Conservation (phyloP, 2,329 filamentous ascomycete species). For the Mollisia scopiformis region DNA sequence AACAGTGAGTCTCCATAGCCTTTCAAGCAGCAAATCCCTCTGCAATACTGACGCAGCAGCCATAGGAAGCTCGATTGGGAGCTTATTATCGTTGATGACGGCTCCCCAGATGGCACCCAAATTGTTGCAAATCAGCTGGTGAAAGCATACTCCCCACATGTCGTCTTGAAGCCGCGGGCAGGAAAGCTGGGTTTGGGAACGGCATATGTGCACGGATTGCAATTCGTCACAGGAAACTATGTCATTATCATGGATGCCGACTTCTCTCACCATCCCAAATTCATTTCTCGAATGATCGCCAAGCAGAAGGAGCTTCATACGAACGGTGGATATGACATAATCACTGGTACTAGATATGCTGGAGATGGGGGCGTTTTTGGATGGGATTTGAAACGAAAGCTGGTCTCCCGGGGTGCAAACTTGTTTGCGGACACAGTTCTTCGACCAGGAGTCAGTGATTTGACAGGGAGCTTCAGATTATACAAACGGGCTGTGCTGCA, state of each 20-base stretch:
- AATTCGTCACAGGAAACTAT: conserved; percentile 89
- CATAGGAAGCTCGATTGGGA: conserved; percentile 91
- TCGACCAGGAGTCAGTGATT: conserved; percentile 88
- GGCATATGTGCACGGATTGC: conserved; percentile 49
- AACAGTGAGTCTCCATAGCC: conserved; percentile 65
- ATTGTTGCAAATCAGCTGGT: conserved; percentile 88
- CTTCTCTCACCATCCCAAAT: conserved; percentile 98
- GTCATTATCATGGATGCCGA: conserved; percentile 99
- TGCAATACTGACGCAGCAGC: not conserved
- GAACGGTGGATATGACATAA: conserved; percentile 84
- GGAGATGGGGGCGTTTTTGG: conserved; percentile 89
- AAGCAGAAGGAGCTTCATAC: conserved; percentile 62
- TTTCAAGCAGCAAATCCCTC: not conserved
- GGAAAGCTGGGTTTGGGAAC: conserved; percentile 57
- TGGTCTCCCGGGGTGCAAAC: conserved; percentile 87
- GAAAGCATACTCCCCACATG: conserved; percentile 77
- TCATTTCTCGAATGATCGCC: conserved; percentile 92
- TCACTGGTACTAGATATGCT: conserved; percentile 94
- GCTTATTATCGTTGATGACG: conserved; percentile 97
- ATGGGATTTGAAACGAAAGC: conserved; percentile 92
- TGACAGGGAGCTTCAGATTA: conserved; percentile 92
- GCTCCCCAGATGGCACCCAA: conserved; percentile 93
- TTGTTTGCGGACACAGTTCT: conserved; percentile 94
- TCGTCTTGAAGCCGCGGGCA: conserved; percentile 83
- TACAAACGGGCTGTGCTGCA: conserved; percentile 91